Percentiles rank a stretch among this genome's conserved stretches.
phyloP scores from a whole-genome alignment of 2,329 filamentous ascomycete species.

The Exophiala phaeomuriformis region DNA sequence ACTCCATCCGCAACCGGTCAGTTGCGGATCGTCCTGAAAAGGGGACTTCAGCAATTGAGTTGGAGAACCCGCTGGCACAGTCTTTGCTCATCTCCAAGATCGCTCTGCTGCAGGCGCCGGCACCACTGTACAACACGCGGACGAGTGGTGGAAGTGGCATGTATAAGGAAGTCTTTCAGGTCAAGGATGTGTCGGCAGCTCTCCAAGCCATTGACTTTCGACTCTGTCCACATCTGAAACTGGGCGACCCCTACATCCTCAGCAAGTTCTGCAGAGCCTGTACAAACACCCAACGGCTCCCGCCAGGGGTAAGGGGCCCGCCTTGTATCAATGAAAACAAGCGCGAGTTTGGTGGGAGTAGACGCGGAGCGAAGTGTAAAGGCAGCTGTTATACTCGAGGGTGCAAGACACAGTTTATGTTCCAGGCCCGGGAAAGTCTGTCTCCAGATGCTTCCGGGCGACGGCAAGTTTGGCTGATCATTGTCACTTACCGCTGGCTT shows the following conservation, averaged over 20 bases:
- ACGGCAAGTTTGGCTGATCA: constrained; percentile 26
- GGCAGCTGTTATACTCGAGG: constrained; percentile 25
- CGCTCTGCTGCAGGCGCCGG: constrained; percentile 24
- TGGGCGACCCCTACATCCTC: constrained; percentile 26
- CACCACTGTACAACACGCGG: constrained; percentile 22
- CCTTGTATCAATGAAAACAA: constrained; percentile 26
- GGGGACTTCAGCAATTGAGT: constrained; percentile 21
- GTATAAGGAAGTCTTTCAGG: constrained; percentile 27
- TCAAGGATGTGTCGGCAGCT: constrained; percentile 25
- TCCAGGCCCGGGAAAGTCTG: constrained; percentile 26
- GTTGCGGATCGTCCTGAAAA: constrained; percentile 27
- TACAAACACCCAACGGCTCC: constrained; percentile 26
- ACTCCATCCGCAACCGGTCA: constrained; percentile 24
- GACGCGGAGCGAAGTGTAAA: constrained; percentile 23
- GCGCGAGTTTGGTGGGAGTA: constrained; percentile 17
- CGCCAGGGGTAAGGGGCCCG: constrained; percentile 25
- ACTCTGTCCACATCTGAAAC: constrained; percentile 25
- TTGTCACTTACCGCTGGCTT: constrained; percentile 27
- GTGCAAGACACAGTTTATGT: constrained; percentile 28
- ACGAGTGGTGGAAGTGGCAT: constrained; percentile 22
- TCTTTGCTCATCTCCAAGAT: constrained; percentile 27
- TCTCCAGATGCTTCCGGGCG: constrained; percentile 26
- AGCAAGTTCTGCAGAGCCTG: constrained; percentile 28
- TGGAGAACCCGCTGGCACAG: constrained; percentile 23
- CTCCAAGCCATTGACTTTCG: constrained; percentile 24